Evolutionary conservation across 2,329 filamentous ascomycete genomes (phyloP).

Genomic region (Fusarium stilboides): DNA sequence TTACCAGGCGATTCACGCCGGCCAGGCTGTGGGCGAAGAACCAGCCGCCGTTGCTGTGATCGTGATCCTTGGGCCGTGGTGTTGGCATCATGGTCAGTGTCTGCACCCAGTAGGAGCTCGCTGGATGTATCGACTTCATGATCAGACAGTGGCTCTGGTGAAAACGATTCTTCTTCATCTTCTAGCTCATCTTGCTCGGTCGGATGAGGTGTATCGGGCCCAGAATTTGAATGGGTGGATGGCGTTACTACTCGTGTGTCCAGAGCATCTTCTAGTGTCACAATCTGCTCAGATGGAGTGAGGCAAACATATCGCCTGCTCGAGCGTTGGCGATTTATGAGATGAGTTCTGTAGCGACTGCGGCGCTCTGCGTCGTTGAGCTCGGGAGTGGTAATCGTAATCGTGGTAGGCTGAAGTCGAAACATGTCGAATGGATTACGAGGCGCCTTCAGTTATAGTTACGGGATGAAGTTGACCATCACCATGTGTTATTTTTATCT

Average conservation of each 20-base stretch:
- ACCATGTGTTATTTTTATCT: background rate
- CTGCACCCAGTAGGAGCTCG: background rate
- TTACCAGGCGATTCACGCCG: constrained; percentile 3
- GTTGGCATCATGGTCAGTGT: background rate
- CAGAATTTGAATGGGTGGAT: background rate
- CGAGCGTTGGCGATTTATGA: background rate
- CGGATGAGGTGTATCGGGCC: background rate
- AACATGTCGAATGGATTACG: constrained; percentile 31
- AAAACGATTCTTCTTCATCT: background rate
- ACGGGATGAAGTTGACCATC: background rate
- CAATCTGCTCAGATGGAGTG: background rate
- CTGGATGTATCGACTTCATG: constrained; percentile 1
- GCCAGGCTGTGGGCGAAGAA: background rate
- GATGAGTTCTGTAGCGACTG: constrained; percentile 41
- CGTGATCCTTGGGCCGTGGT: background rate
- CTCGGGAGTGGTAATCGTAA: constrained; percentile 36
- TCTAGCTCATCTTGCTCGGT: background rate
- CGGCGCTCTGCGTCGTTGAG: constrained; percentile 42
- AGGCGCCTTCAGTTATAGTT: background rate
- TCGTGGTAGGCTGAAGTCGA: constrained; percentile 40
- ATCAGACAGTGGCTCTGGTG: background rate
- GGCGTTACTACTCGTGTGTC: constrained; percentile 1
- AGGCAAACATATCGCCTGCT: background rate
- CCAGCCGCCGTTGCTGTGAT: background rate
- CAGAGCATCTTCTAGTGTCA: background rate